phyloP scores from a whole-genome alignment of 2,329 filamentous ascomycete species.

The Verticillium albo-atrum region DNA sequence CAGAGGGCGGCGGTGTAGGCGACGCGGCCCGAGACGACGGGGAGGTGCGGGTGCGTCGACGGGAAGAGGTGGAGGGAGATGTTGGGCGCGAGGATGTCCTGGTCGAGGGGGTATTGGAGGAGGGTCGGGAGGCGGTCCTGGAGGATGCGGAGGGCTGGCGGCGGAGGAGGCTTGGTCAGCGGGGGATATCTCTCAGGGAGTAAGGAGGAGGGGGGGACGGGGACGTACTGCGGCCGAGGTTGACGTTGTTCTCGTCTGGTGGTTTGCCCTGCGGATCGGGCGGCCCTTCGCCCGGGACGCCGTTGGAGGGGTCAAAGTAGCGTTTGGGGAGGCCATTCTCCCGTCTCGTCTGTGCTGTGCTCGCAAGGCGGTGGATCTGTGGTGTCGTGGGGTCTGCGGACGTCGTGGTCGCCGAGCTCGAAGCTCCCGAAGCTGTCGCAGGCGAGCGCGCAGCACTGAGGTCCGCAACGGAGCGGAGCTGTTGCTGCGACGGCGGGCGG shows the following conservation, averaged over 20 bases:
- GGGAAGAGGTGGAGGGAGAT: slow-evolving; percentile 69
- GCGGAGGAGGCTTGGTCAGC: neutral
- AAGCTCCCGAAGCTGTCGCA: neutral
- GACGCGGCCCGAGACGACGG: slow-evolving; percentile 84
- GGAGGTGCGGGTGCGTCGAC: slow-evolving; percentile 80
- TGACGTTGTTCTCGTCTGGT: slow-evolving; percentile 54
- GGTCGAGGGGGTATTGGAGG: slow-evolving; percentile 62
- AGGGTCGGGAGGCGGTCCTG: slow-evolving; percentile 64
- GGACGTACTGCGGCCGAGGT: slow-evolving; percentile 57
- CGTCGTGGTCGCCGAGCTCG: neutral
- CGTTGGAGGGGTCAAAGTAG: slow-evolving; percentile 12
- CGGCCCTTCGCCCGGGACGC: slow-evolving; percentile 1
- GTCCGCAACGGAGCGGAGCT: neutral
- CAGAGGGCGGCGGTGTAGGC: slow-evolving; percentile 87
- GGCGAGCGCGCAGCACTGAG: neutral
- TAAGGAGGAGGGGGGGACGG: neutral
- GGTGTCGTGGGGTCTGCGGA: neutral
- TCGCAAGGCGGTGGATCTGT: neutral
- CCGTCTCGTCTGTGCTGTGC: neutral
- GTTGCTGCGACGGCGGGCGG: neutral
- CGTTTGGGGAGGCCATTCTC: slow-evolving; percentile 2
- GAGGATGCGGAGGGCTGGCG: slow-evolving; percentile 56
- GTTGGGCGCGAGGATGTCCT: slow-evolving; percentile 71
- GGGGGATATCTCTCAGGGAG: neutral
- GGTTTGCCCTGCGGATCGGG: slow-evolving; percentile 24